These are phyloP conservation scores for Echinochloa phyllopogon DNA, from an alignment of 176 grass and related monocot species.

Conservation along the genomic window DNA sequence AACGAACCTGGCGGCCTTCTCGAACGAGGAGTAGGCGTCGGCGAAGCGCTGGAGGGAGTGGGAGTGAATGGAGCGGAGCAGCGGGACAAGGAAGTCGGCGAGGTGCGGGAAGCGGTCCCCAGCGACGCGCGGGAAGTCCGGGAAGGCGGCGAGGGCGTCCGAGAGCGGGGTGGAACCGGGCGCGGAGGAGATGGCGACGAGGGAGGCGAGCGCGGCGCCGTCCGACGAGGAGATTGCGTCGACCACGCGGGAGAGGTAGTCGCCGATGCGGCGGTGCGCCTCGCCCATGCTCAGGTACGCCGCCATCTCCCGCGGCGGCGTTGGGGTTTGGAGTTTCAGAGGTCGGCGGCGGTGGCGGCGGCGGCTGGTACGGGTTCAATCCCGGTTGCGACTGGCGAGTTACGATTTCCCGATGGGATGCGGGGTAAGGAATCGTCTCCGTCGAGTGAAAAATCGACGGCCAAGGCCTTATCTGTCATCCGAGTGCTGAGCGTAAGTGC, in stretches of 20 bases:
- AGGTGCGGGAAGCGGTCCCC: slow-evolving; percentile 62
- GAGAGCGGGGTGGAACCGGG: slow-evolving; percentile 55
- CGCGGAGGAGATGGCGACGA: slow-evolving; percentile 66
- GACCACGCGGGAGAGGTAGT: slow-evolving; percentile 67
- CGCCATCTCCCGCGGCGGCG: slow-evolving; percentile 54
- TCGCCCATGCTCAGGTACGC: slow-evolving; percentile 85
- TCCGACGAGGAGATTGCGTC: slow-evolving; percentile 61
- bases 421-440: not conserved
- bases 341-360: slow-evolving; percentile 20
- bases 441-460: slow-evolving; percentile 26
- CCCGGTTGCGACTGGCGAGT: not conserved
- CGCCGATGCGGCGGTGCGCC: slow-evolving; percentile 78
- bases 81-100: slow-evolving; percentile 62
- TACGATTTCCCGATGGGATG: not conserved
- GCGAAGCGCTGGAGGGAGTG: slow-evolving; percentile 68
- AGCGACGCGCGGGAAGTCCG: slow-evolving; percentile 65
- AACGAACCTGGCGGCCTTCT: slow-evolving; percentile 82
- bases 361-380: slow-evolving; percentile 1
- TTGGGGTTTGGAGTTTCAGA: slow-evolving; percentile 14
- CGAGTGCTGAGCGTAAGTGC: no score
- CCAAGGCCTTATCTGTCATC: no score
- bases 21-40: slow-evolving; percentile 80
- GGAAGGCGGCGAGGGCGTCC: slow-evolving; percentile 71
- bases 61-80: slow-evolving; percentile 78
- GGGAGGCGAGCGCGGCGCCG: slow-evolving; percentile 49